phyloP scores from a whole-genome alignment of 306 rosid species.

The Vigna mungo region DNA sequence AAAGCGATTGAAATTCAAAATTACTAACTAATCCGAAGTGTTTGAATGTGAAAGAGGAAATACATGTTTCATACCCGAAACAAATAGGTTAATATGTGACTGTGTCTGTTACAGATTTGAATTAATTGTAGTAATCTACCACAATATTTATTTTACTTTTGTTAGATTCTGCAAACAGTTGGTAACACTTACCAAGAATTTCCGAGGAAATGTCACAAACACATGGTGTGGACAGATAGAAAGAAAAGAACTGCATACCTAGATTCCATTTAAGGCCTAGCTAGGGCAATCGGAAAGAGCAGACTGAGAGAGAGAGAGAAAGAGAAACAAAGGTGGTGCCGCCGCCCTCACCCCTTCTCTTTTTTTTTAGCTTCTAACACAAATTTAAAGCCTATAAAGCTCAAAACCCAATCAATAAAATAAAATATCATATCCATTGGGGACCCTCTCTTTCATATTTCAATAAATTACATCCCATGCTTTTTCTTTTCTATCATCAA shows the following conservation, averaged over 20 bases:
- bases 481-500: not conserved
- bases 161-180: conserved; percentile 42
- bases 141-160: not conserved
- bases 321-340: conserved; percentile 26
- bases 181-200: conserved; percentile 49
- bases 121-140: conserved; percentile 35
- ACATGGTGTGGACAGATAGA: conserved; percentile 36
- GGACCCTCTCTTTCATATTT: conserved; percentile 21
- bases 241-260: conserved; percentile 2
- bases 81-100: not conserved
- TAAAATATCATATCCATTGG: not conserved
- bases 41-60: conserved; percentile 37
- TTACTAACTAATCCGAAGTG: conserved; percentile 7
- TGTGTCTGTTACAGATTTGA: not conserved
- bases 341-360: conserved; percentile 40
- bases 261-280: conserved; percentile 40
- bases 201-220: conserved; percentile 59
- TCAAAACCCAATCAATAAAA: not conserved
- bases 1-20: conserved; percentile 38
- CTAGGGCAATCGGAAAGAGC: conserved; percentile 10
- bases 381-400: conserved; percentile 28
- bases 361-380: conserved; percentile 27
- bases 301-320: not conserved
- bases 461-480: not conserved
- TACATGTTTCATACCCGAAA: conserved; percentile 40